phyloP scores from a whole-genome alignment of 2,329 filamentous ascomycete genomes.

The Claviceps quebecensis region DNA sequence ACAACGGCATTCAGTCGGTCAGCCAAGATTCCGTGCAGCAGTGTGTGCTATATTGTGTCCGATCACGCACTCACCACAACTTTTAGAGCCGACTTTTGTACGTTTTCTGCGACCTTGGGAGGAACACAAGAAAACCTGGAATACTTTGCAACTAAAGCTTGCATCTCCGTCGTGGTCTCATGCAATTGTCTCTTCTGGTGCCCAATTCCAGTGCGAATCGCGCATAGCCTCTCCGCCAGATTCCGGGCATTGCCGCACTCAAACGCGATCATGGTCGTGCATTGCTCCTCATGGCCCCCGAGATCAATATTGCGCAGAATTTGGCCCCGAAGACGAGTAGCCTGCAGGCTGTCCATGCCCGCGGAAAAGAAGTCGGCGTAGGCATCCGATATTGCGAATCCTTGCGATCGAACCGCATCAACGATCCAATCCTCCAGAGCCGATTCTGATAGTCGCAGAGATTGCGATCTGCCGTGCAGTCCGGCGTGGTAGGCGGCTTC shows the following conservation, averaged over 20 bases:
- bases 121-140: neutral
- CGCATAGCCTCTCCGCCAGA: constrained; percentile 1
- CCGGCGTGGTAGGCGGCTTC: constrained; percentile 23
- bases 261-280: constrained; percentile 41
- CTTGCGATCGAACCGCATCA: neutral
- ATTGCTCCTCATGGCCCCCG: constrained; percentile 25
- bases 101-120: neutral
- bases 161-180: neutral
- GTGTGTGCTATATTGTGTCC: neutral
- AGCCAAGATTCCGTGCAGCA: neutral
- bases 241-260: constrained; percentile 36
- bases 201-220: neutral
- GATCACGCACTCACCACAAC: neutral
- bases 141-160: neutral
- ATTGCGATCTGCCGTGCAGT: neutral
- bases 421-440: constrained; percentile 13
- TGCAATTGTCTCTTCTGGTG: neutral
- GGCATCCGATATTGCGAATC: constrained; percentile 9
- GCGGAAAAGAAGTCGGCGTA: constrained; percentile 42
- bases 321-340: constrained; percentile 37
- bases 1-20: neutral
- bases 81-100: neutral
- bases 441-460: constrained; percentile 6
- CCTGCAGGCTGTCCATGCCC: constrained; percentile 44
- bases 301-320: constrained; percentile 37